These are phyloP conservation scores for Phlebiopsis flavidoalba DNA, from an alignment of 768 basidiomycete genomes.

Conservation along the genomic window DNA sequence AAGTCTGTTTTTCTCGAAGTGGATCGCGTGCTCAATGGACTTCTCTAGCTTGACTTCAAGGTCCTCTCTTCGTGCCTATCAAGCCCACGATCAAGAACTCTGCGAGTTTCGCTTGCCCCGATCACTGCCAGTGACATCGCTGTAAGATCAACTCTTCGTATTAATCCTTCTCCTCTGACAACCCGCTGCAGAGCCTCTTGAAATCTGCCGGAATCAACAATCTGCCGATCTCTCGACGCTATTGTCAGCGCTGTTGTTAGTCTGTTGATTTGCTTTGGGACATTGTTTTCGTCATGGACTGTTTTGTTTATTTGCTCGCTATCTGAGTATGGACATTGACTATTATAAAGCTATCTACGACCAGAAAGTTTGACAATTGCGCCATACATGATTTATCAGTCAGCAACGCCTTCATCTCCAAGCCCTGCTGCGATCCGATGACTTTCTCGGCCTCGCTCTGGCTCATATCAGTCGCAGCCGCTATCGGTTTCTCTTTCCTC, in stretches of 20 bases:
- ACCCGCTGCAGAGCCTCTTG: constrained; percentile 4
- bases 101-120: constrained; percentile 63
- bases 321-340: background rate
- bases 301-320: background rate
- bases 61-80: constrained; percentile 61
- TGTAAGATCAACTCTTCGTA: constrained; percentile 19
- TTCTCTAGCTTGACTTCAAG: constrained; percentile 51
- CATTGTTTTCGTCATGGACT: background rate
- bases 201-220: constrained; percentile 8
- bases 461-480: constrained; percentile 16
- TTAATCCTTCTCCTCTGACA: background rate
- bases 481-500: constrained; percentile 20
- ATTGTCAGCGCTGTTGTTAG: constrained; percentile 4
- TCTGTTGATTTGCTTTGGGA: constrained; percentile 1
- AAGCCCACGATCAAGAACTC: constrained; percentile 60
- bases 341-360: background rate
- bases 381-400: background rate
- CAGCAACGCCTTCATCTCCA: background rate
- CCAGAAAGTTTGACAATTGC: background rate
- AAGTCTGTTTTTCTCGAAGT: constrained; percentile 14
- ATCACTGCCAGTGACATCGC: constrained; percentile 31
- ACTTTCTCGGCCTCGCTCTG: constrained; percentile 13
- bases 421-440: background rate
- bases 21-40: background rate
- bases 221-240: background rate